phyloP scores from a whole-genome alignment of 441 rosid species.

The Viola pubescens region DNA sequence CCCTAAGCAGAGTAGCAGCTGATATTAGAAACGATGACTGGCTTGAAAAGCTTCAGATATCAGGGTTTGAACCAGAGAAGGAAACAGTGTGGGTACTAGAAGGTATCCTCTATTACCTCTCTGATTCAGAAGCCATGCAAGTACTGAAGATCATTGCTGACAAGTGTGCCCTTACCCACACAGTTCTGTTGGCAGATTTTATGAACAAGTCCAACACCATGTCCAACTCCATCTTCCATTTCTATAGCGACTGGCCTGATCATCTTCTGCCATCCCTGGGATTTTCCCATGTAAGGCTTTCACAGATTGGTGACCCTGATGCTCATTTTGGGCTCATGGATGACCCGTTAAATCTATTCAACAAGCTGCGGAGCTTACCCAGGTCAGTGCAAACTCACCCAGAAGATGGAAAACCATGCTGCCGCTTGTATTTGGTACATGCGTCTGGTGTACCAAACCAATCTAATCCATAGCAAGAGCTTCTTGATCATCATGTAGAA shows the following conservation, averaged over 20 bases:
- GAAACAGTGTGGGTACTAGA: constrained; percentile 84
- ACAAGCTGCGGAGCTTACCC: constrained; percentile 73
- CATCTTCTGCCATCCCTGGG: constrained; percentile 75
- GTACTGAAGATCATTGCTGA: constrained; percentile 75
- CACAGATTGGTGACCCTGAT: constrained; percentile 88
- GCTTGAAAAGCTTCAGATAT: constrained; percentile 60
- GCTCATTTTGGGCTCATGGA: constrained; percentile 76
- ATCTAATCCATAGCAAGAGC: constrained; percentile 24
- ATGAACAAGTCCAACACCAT: constrained; percentile 86
- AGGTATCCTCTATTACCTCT: constrained; percentile 79
- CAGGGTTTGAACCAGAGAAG: constrained; percentile 57
- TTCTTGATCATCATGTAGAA: constrained; percentile 17
- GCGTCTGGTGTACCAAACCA: constrained; percentile 68
- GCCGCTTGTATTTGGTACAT: constrained; percentile 83
- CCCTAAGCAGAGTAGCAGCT: constrained; percentile 68
- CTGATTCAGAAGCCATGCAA: constrained; percentile 74
- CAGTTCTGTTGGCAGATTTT: constrained; percentile 82
- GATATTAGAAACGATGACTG: constrained; percentile 62
- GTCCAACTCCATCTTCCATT: constrained; percentile 58
- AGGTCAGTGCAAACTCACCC: constrained; percentile 66
- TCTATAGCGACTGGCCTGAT: constrained; percentile 95
- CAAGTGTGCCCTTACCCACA: constrained; percentile 43
- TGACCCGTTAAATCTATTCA: constrained; percentile 68
- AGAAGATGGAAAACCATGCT: constrained; percentile 81
- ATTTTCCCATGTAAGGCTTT: constrained; percentile 69